phyloP scores from a whole-genome alignment of 148 eudicot genomes.

The Simmondsia chinensis region DNA sequence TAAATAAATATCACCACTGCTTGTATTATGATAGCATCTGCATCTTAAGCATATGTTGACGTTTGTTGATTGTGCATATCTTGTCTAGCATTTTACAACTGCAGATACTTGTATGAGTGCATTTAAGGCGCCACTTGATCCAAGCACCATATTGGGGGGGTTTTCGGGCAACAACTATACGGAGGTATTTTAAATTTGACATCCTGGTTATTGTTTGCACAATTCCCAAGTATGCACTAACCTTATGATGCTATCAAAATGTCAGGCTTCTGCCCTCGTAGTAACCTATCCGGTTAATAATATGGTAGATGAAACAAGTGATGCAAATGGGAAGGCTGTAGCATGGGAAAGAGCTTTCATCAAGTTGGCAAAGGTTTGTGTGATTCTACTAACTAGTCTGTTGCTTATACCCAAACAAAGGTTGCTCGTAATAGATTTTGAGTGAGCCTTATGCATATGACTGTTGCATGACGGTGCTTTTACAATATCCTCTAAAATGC shows the following conservation, averaged over 20 bases:
- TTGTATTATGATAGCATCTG: conserved; percentile 1
- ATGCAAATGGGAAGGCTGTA: conserved; percentile 43
- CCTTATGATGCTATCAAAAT: too few species aligned
- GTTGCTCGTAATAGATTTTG: too few species aligned
- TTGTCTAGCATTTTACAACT: conserved; percentile 49
- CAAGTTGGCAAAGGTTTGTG: conserved; percentile 49
- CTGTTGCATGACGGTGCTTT: too few species aligned
- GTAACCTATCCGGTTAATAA: conserved; percentile 66
- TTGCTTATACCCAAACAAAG: too few species aligned
- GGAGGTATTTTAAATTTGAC: conserved; percentile 27
- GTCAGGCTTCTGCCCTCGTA: conserved; percentile 63
- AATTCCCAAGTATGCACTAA: too few species aligned
- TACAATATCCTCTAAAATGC: too few species aligned
- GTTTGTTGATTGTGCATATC: conserved; percentile 6
- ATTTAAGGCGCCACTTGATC: conserved; percentile 70
- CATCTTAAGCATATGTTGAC: not conserved
- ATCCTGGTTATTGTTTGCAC: conserved; percentile 1
- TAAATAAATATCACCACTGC: not conserved
- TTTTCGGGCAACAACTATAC: conserved; percentile 53
- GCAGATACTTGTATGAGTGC: conserved; percentile 60
- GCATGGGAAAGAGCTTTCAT: conserved; percentile 76
- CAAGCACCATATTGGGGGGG: conserved; percentile 61
- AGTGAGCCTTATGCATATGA: too few species aligned
- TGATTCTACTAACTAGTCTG: too few species aligned
- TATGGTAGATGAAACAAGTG: conserved; percentile 36